Percentiles rank a stretch among this genome's conserved stretches.
These are phyloP conservation scores for Monascus ruber DNA, from an alignment of 2,329 filamentous ascomycete species.

Conservation along the genomic window DNA sequence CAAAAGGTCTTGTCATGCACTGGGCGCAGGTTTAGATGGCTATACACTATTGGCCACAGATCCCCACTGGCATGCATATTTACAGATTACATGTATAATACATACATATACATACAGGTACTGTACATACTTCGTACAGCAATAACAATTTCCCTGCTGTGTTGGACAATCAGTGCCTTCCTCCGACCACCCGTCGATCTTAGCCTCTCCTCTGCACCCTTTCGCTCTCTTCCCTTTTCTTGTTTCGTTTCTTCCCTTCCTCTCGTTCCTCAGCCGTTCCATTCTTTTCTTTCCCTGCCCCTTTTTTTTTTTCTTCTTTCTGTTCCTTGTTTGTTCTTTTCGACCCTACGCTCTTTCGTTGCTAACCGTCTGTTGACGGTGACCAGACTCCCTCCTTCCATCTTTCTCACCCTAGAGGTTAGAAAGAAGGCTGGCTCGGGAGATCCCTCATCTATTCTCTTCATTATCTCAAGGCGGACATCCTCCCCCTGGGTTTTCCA, in stretches of 20 bases:
- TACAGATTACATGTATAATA: too few relatives aligned
- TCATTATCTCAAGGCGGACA: neutral
- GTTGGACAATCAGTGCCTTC: slow-evolving; percentile 14
- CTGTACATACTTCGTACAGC: slow-evolving; percentile 9
- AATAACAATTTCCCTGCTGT: slow-evolving; percentile 14
- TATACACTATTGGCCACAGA: too few relatives aligned
- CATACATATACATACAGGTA: slow-evolving; percentile 13
- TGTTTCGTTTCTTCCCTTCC: slow-evolving; percentile 12
- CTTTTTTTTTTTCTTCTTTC: too few relatives aligned
- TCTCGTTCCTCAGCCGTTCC: slow-evolving; percentile 1
- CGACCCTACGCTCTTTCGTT: too few relatives aligned
- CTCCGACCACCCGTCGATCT: slow-evolving; percentile 1
- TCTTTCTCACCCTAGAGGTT: slow-evolving; percentile 16
- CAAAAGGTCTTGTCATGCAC: too few relatives aligned
- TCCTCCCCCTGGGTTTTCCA: neutral
- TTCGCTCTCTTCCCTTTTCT: slow-evolving; percentile 10
- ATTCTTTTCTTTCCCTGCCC: too few relatives aligned
- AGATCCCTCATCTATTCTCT: neutral
- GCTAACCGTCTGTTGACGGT: slow-evolving; percentile 1
- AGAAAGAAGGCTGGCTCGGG: slow-evolving; percentile 11
- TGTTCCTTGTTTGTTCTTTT: too few relatives aligned
- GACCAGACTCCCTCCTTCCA: slow-evolving; percentile 10
- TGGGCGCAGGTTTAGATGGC: too few relatives aligned
- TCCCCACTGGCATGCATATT: too few relatives aligned
- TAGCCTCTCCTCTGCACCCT: neutral